Conservation (phyloP, 805 yeast species). For the Yamadazyma tumulicola region DNA sequence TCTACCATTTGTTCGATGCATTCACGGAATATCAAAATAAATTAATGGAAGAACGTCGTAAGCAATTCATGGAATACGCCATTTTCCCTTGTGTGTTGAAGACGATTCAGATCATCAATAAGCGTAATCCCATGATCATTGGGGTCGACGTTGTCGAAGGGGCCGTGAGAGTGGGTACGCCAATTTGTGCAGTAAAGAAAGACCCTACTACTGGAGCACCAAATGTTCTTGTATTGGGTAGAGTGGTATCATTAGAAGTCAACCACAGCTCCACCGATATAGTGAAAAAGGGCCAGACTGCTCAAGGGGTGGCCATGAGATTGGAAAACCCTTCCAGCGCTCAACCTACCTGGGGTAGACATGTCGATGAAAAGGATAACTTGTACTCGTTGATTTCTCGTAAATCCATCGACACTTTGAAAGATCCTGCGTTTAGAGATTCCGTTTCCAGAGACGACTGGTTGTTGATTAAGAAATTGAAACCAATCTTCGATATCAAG, state of each 20-base stretch:
- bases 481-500: constrained; percentile 82
- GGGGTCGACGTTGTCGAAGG: constrained; percentile 98
- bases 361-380: constrained; percentile 88
- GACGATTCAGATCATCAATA: constrained; percentile 94
- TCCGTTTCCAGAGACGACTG: constrained; percentile 94
- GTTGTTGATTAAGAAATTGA: constrained; percentile 84
- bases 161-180: constrained; percentile 84
- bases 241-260: constrained; percentile 89
- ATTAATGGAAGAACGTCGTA: constrained; percentile 84
- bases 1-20: constrained; percentile 93
- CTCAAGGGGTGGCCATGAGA: constrained; percentile 98
- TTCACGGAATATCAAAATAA: constrained; percentile 90
- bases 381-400: constrained; percentile 88
- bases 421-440: constrained; percentile 96
- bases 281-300: constrained; percentile 91
- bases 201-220: constrained; percentile 83
- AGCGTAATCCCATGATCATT: constrained; percentile 98
- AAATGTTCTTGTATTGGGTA: constrained; percentile 74
- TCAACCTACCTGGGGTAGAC: constrained; percentile 99
- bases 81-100: constrained; percentile 93
- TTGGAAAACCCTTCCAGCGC: constrained; percentile 87
- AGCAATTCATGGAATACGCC: constrained; percentile 83
- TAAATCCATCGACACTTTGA: constrained; percentile 92
- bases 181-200: constrained; percentile 86
- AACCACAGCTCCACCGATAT: constrained; percentile 79